Base-by-base conservation (phyloP, 75 land plant species). In the Chamaecyparis obtusa region DNA sequence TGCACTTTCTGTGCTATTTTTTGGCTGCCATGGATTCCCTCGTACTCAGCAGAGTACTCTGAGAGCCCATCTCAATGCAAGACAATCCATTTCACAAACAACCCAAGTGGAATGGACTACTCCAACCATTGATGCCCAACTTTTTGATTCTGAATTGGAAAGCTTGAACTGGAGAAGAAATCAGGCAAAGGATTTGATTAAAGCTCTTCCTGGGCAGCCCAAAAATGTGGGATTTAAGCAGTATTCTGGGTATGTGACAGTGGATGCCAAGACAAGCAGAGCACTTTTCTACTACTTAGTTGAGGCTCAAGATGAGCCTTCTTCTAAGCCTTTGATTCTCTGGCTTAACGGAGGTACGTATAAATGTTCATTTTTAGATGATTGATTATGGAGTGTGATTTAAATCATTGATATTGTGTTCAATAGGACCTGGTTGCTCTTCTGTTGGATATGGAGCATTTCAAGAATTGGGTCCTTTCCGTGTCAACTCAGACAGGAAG, bases 401-500 rank as follows among this genome's bases (percentile, higher is more conserved):
- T 39, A 39, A 39, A 39, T 39, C 41, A 39, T 39, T 39, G 41
- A 39, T 39, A 0, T 49, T 49, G 69, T 64, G 30, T 64, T 64
- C 0, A 64, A 30, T 86, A 95, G 96, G 96, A 9, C 96, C 95
- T 3, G 96, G 95, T 3, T 95, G 96, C 71, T 95, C 96, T 4
- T 95, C 95, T 14, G 43, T 95, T 35, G 95, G 94, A 87, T 86
- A 33, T 76, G 96, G 96, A 56, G 96, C 95, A 16, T 88, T 95
- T 86, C 77, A 87, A 33, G 96, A 95, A 83, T 83, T 94, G 5
- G 96, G 96, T 8, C 96, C 96, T 1, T 95, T 92, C 82, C 88
- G 89, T 69, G 89, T 91, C n/a, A 92, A 89, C 41, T 85, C 37
- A 2, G 90, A 93, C 82, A 92, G 94, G 21, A 86, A 85, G 30